phyloP scores from a whole-genome alignment of 129 eudicot species.

The Smallanthus sonchifolius region DNA sequence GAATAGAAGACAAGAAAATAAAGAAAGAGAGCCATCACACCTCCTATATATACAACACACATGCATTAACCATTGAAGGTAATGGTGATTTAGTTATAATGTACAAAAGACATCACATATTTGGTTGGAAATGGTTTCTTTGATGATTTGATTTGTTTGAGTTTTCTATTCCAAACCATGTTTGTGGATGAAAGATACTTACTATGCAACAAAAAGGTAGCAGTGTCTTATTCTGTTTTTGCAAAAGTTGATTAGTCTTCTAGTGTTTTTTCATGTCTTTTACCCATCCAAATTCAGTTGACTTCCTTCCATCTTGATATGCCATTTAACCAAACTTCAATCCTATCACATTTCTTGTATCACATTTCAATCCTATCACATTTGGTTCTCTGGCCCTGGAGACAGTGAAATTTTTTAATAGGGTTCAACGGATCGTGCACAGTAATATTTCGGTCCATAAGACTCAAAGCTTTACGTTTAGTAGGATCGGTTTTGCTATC shows the following conservation, averaged over 20 bases:
- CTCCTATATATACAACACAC: background rate
- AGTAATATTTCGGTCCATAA: no score
- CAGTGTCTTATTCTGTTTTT: conserved; percentile 20
- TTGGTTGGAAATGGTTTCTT: conserved; percentile 10
- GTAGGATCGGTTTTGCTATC: no score
- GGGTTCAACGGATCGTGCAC: no score
- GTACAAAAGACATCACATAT: conserved; percentile 5
- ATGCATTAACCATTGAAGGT: background rate
- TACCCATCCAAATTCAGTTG: conserved; percentile 2
- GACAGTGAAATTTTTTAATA: no score
- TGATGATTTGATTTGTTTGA: conserved; percentile 13
- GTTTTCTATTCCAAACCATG: conserved; percentile 9
- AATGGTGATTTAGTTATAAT: background rate
- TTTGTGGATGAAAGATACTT: conserved; percentile 24
- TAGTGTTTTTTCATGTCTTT: conserved; percentile 12
- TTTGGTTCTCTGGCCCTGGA: no score
- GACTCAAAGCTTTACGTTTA: no score
- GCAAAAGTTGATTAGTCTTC: conserved; percentile 23
- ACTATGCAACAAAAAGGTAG: conserved; percentile 21
- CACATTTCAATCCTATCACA: no score
- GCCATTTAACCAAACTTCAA: conserved; percentile 13
- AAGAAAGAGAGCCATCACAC: background rate
- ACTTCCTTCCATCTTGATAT: conserved; percentile 23
- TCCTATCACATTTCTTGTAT: background rate
- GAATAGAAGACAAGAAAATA: background rate